Conservation (phyloP, 768 basidiomycete genomes). For the Dendrothele bispora region DNA sequence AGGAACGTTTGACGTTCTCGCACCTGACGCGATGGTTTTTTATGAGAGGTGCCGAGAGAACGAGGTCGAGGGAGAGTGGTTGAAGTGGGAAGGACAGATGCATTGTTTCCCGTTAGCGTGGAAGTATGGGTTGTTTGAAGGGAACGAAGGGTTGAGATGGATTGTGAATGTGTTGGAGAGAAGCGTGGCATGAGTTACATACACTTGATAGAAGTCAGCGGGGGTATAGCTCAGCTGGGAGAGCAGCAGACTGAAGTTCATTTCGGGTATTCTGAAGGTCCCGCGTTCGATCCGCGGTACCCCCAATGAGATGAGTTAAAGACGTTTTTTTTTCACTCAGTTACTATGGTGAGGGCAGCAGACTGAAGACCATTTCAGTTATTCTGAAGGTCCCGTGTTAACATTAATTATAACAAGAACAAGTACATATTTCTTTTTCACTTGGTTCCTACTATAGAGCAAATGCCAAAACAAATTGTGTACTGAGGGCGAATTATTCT, state of each 20-base stretch:
- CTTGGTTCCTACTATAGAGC: too few relatives aligned
- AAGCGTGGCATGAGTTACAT: too few relatives aligned
- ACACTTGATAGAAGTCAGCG: too few relatives aligned
- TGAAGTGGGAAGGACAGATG: background rate
- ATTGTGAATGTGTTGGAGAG: background rate
- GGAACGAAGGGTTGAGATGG: background rate
- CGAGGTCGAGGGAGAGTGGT: background rate
- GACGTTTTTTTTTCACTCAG: too few relatives aligned
- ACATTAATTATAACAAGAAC: too few relatives aligned
- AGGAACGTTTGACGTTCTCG: background rate
- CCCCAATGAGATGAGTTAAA: too few relatives aligned
- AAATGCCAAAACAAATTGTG: too few relatives aligned
- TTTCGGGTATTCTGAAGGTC: slow-evolving; percentile 19
- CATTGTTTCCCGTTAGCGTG: background rate
- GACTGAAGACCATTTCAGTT: too few relatives aligned
- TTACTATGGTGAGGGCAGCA: too few relatives aligned
- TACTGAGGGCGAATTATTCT: too few relatives aligned
- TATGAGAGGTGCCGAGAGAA: background rate
- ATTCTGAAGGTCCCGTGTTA: too few relatives aligned
- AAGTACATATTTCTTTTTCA: too few relatives aligned
- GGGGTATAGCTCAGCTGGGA: slow-evolving; percentile 20
- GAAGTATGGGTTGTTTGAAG: background rate
- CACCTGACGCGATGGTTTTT: background rate
- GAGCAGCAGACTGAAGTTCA: slow-evolving; percentile 18
- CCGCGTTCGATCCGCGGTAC: slow-evolving; percentile 24